Base-by-base conservation (phyloP, 2,329 filamentous ascomycete species). In the Pseudogymnoascus pannorum region DNA sequence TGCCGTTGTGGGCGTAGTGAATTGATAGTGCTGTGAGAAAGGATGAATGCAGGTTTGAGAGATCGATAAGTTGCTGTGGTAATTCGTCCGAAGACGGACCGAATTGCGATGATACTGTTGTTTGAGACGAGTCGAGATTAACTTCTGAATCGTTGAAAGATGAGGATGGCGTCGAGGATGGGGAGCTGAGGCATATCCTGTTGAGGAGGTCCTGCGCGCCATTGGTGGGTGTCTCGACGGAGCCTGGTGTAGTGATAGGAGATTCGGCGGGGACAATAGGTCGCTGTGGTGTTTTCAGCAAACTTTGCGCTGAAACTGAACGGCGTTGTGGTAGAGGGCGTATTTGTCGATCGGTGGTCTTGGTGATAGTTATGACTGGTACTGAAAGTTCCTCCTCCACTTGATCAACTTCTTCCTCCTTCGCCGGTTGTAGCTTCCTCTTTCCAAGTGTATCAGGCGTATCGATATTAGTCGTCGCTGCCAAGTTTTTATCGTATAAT, bases 21-120 rank as follows among this genome's bases (percentile, higher is more conserved):
- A 92, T 75, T 0, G 83, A 81, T 22, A 91, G 76, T 0, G 87
- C 85, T 68, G 86, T 86, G 62, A 90, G 77, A 66, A 92, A 88
- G 9, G 86, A 80, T 40, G 78, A 77, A 71, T 91, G 84, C 24
- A 92, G 77, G 61, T 81, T 76, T 58, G 89, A 74, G 14, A 91
- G 76, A 57, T 88, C 83, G 62, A 78, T 72, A 40, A 86, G 74
- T 67, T 84, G 82, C 16, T 70, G 70, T 9, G 81, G 83, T 4
- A 87, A 76, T 5, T 68, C 68, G 64, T 67, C 68, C 18, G 73
- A 31, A 5, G 61, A 48, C n/a, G 61, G 59, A 12, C 59, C 61
- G 22, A 64, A 62, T 54, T 60, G 60, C 61, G 58, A 65, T 42
- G 59, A 61, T 44, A 22, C 60, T 7, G 48, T 48, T 20, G 35